phyloP scores from a whole-genome alignment of 106 monocot genomes.

The Allium fistulosum region DNA sequence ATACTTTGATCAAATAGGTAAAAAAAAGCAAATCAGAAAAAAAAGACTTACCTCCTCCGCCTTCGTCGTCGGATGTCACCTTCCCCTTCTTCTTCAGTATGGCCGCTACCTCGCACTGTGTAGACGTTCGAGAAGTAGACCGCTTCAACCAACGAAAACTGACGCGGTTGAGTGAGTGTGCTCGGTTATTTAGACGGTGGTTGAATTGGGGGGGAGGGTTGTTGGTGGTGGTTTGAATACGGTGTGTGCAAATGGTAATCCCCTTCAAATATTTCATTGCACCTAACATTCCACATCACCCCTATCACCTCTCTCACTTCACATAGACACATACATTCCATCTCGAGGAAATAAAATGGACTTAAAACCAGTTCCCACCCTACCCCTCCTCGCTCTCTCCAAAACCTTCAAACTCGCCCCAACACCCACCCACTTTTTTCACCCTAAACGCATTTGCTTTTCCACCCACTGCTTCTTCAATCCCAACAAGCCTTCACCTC shows the following conservation, averaged over 20 bases:
- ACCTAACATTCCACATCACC: too few relatives aligned
- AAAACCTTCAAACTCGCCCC: slow-evolving; percentile 31
- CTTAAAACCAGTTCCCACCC: slow-evolving; percentile 14
- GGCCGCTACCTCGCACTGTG: background rate
- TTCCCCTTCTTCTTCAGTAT: background rate
- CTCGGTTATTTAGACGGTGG: too few relatives aligned
- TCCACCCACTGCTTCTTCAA: slow-evolving; percentile 7
- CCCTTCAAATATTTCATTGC: too few relatives aligned
- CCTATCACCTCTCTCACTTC: too few relatives aligned
- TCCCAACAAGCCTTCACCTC: slow-evolving; percentile 6
- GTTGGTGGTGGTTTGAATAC: slow-evolving; percentile 1
- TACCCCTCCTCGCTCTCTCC: slow-evolving; percentile 56
- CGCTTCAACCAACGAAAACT: too few relatives aligned
- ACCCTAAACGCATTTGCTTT: background rate
- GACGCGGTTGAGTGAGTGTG: too few relatives aligned
- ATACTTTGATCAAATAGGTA: too few relatives aligned
- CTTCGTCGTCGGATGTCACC: background rate
- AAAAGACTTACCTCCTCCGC: background rate
- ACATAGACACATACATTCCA: too few relatives aligned
- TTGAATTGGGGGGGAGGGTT: background rate
- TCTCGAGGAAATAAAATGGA: slow-evolving; percentile 13
- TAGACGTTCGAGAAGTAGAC: too few relatives aligned
- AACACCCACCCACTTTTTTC: slow-evolving; percentile 14
- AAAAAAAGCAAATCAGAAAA: background rate
- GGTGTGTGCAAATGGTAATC: background rate